Conservation (phyloP, 2,329 filamentous ascomycete species). For the Paecilomyces sp. region DNA sequence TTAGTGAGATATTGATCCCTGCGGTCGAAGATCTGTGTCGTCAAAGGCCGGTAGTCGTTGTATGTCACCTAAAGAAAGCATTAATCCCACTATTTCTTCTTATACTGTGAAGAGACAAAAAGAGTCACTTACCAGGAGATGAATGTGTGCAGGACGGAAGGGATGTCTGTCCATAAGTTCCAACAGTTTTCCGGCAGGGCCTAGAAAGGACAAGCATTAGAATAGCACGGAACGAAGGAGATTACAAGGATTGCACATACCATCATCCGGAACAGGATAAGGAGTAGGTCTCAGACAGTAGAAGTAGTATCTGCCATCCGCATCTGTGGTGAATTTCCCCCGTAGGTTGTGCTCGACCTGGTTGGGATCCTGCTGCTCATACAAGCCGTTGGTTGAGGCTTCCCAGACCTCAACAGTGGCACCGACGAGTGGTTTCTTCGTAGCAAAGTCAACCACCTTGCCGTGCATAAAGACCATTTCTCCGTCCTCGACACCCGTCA, state of each 20-base stretch:
- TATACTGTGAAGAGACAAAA: neutral
- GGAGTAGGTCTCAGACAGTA: constrained; percentile 56
- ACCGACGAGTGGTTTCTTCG: constrained; percentile 56
- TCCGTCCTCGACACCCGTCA: constrained; percentile 41
- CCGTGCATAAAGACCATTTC: constrained; percentile 61
- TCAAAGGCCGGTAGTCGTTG: constrained; percentile 59
- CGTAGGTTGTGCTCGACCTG: constrained; percentile 69
- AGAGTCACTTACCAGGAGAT: constrained; percentile 18
- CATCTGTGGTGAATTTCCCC: constrained; percentile 63
- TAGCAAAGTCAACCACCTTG: constrained; percentile 49
- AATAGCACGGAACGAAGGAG: constrained; percentile 1
- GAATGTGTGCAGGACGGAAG: constrained; percentile 57
- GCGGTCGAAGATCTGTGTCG: constrained; percentile 70
- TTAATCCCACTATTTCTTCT: neutral
- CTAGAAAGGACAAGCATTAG: constrained; percentile 16
- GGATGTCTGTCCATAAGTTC: constrained; percentile 55
- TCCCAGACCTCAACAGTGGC: constrained; percentile 74
- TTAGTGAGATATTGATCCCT: constrained; percentile 56
- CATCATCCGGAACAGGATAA: constrained; percentile 51
- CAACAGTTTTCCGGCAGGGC: constrained; percentile 52
- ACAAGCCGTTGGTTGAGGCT: constrained; percentile 64
- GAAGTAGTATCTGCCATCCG: constrained; percentile 56
- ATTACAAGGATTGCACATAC: constrained; percentile 10
- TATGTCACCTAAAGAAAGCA: constrained; percentile 39
- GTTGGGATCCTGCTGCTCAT: constrained; percentile 65